Base-by-base conservation (phyloP, 2,329 filamentous ascomycete genomes). In the Diaporthe sp. region DNA sequence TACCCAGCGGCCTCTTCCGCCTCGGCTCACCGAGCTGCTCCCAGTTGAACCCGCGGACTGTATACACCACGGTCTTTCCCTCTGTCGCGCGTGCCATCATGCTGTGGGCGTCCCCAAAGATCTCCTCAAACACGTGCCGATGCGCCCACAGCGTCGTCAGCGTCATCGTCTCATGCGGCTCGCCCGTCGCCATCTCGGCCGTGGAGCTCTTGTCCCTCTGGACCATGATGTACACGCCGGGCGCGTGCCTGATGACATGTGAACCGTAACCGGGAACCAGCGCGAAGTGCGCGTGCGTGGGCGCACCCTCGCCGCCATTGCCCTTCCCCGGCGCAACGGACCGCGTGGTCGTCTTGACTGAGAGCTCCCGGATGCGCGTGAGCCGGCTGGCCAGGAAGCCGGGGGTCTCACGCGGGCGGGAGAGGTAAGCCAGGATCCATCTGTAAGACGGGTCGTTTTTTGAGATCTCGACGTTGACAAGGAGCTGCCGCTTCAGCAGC, bases 391-490 rank as follows among this genome's bases (percentile, higher is more conserved):
- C 87, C 47, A 92, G 84, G 80, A 89, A 93, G 76, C 88, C 94
- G 78, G 80, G 86, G 80, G 87, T 84, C 72, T 92, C 89, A 69
- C 95, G 94, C 77, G 95, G 95, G 73, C 95, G 90, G 9, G 95
- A 96, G 82, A 99, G 94, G 96, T 97, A 99, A 77, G 96, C 93
- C 13, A 99, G 89, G 55, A 99, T 92, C 96, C 96, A 98, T 54
- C 92, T 92, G 82, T 98, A 99, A 2, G 96, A 96, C 58, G 95
- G 92, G 84, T 99, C 97, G 80, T 96, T 94, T 81, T 95, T 94
- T 83, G 94, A 96, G 83, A 99, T 98, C 84, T 99, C 97, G 80
- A 99, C 92, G 80, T 98, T 95, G 79, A 98, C 95, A 40, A 99
- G 92, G 85, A 99, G 91, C 66, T 96, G 94, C 71, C 93, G 92